phyloP scores from a whole-genome alignment of 306 rosid species.

The Cucurbita pepo region DNA sequence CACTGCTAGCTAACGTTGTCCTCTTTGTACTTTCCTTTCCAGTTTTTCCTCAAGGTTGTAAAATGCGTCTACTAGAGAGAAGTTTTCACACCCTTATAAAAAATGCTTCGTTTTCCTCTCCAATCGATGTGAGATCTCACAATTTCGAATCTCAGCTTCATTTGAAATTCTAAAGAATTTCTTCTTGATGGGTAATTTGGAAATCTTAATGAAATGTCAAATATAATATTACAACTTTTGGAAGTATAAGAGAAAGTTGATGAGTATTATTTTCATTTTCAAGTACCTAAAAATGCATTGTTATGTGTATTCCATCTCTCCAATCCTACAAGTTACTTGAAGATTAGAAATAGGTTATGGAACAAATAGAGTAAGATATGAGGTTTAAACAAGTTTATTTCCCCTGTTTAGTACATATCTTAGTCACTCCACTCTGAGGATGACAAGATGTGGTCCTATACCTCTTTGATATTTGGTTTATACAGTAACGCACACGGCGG shows the following conservation, averaged over 20 bases:
- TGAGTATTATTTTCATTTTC: not conserved
- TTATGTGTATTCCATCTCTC: not conserved
- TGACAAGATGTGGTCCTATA: not conserved
- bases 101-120: too few species aligned
- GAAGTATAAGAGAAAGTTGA: too few species aligned
- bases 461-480: slow-evolving; percentile 1
- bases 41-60: too few species aligned
- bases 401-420: not conserved
- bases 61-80: too few species aligned
- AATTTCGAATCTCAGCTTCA: too few species aligned
- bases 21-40: too few species aligned
- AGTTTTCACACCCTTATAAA: too few species aligned
- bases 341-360: not conserved
- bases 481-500: not conserved
- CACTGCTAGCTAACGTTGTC: too few species aligned
- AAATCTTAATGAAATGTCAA: not conserved
- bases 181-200: not conserved
- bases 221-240: not conserved
- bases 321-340: not conserved
- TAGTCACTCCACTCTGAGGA: not conserved
- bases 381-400: not conserved
- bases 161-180: too few species aligned
- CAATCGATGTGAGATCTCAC: too few species aligned
- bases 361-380: not conserved
- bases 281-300: not conserved